A percentile compares a stretch with the other conserved stretches of the same genome.
Conservation (phyloP, 1,284 basidiomycete species). For the Pascua guehoae region DNA sequence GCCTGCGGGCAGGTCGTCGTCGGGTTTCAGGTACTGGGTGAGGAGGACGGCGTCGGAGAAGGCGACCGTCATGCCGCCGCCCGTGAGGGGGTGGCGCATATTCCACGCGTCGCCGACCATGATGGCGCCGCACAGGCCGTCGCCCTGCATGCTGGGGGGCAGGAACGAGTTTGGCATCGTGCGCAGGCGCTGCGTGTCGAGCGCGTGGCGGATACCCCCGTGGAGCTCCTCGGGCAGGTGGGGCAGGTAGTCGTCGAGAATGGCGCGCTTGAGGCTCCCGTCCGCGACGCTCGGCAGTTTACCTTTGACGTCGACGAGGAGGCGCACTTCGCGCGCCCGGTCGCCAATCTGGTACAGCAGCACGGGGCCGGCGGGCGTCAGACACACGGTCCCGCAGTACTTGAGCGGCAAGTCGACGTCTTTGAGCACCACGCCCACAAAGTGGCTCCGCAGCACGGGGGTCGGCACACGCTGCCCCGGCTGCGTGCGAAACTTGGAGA, state of each 20-base stretch:
- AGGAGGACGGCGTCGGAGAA: conserved; percentile 77
- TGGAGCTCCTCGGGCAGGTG: conserved; percentile 72
- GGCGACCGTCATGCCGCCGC: conserved; percentile 94
- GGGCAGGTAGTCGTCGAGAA: conserved; percentile 68
- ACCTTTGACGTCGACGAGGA: conserved; percentile 85
- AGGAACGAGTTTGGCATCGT: conserved; percentile 97
- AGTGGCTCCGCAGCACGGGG: conserved; percentile 66
- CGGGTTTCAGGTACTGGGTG: conserved; percentile 58
- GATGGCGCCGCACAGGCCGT: conserved; percentile 61
- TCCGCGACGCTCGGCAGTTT: conserved; percentile 71
- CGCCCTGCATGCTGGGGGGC: conserved; percentile 75
- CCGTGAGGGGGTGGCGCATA: conserved; percentile 97
- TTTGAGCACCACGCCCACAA: conserved; percentile 74
- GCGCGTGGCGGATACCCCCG: conserved; percentile 59
- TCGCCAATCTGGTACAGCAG: conserved; percentile 80
- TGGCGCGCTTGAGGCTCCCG: conserved; percentile 64
- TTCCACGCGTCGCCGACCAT: conserved; percentile 97
- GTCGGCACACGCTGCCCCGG: conserved; percentile 43
- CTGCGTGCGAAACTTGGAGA: conserved; percentile 70
- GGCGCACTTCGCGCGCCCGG: conserved; percentile 67
- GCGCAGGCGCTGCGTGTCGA: conserved; percentile 69
- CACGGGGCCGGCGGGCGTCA: conserved; percentile 74
- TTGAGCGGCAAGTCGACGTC: conserved; percentile 72
- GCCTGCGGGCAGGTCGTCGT: conserved; percentile 27
- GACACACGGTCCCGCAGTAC: conserved; percentile 80